These are phyloP conservation scores for Verticillium nonalfalfae DNA, from an alignment of 2,329 filamentous ascomycete species.

Conservation along the genomic window DNA sequence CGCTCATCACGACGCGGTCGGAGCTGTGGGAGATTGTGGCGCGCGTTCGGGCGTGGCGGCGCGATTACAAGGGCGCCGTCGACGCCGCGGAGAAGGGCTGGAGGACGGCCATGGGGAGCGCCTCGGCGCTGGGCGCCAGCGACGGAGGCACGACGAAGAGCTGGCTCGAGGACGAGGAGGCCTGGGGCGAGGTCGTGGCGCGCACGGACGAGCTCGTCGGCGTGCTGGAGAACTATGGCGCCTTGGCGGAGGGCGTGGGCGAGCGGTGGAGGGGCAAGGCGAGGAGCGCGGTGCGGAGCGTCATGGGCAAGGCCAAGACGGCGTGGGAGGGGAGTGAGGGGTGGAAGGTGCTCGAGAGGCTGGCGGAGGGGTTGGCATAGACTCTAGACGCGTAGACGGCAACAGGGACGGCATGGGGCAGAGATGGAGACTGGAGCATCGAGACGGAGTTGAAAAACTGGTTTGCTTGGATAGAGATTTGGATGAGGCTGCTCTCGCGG, in stretches of 20 bases:
- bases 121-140: slow-evolving; percentile 3
- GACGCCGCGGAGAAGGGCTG: slow-evolving; percentile 87
- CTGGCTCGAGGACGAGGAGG: slow-evolving; percentile 52
- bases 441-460: neutral
- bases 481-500: neutral
- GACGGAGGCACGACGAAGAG: slow-evolving; percentile 16
- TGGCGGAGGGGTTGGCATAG: slow-evolving; percentile 46
- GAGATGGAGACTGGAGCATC: slow-evolving; percentile 10
- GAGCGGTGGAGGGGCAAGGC: slow-evolving; percentile 86
- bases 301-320: slow-evolving; percentile 76
- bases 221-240: slow-evolving; percentile 74
- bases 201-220: slow-evolving; percentile 78
- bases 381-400: neutral
- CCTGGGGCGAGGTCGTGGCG: slow-evolving; percentile 68
- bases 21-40: slow-evolving; percentile 72
- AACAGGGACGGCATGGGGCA: neutral
- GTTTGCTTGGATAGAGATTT: neutral
- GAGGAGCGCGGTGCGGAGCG: slow-evolving; percentile 72
- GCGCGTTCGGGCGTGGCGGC: slow-evolving; percentile 66
- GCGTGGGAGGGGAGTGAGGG: slow-evolving; percentile 72
- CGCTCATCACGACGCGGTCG: slow-evolving; percentile 75
- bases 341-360: slow-evolving; percentile 54
- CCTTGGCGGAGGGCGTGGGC: slow-evolving; percentile 60
- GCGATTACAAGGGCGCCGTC: slow-evolving; percentile 65
- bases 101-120: slow-evolving; percentile 52